These are phyloP conservation scores for Syncephalastrum racemosum DNA, from an alignment of 371 early-diverging fungal genomes.

Conservation along the genomic window DNA sequence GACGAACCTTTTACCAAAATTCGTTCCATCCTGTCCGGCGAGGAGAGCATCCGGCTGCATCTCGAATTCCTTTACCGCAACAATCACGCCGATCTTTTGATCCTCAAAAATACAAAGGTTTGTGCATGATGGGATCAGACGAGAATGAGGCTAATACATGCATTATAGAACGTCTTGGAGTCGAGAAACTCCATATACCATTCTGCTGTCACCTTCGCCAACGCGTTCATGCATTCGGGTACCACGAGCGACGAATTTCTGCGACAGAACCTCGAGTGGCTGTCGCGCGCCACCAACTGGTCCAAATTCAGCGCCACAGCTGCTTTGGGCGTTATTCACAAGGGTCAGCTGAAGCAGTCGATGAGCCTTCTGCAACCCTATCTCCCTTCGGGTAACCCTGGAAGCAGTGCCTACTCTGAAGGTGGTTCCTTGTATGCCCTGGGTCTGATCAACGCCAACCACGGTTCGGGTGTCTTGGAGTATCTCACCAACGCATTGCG, in stretches of 20 bases:
- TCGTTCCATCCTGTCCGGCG: constrained; percentile 82
- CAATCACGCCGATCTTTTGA: constrained; percentile 92
- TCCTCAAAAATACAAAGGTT: constrained; percentile 91
- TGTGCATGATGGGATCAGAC: neutral
- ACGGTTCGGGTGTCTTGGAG: constrained; percentile 77
- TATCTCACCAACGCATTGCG: constrained; percentile 83
- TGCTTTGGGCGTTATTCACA: constrained; percentile 99
- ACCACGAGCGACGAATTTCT: constrained; percentile 98
- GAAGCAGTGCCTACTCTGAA: constrained; percentile 87
- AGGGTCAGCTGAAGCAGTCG: constrained; percentile 90
- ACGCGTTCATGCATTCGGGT: constrained; percentile 98
- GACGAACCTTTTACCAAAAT: constrained; percentile 50
- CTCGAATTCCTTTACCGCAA: constrained; percentile 94
- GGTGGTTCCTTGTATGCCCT: constrained; percentile 98
- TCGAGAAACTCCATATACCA: constrained; percentile 92
- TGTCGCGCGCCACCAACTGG: constrained; percentile 98
- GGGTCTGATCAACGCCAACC: constrained; percentile 97
- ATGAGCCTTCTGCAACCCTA: constrained; percentile 88
- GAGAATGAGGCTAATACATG: neutral
- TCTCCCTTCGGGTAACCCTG: constrained; percentile 84
- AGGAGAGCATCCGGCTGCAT: constrained; percentile 84
- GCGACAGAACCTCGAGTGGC: constrained; percentile 97
- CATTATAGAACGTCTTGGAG: constrained; percentile 74
- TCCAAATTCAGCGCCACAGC: constrained; percentile 98
- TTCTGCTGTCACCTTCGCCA: constrained; percentile 95